These are phyloP conservation scores for Fusarium brevicatenulatum DNA, from an alignment of 2,329 filamentous ascomycete species.

Conservation along the genomic window DNA sequence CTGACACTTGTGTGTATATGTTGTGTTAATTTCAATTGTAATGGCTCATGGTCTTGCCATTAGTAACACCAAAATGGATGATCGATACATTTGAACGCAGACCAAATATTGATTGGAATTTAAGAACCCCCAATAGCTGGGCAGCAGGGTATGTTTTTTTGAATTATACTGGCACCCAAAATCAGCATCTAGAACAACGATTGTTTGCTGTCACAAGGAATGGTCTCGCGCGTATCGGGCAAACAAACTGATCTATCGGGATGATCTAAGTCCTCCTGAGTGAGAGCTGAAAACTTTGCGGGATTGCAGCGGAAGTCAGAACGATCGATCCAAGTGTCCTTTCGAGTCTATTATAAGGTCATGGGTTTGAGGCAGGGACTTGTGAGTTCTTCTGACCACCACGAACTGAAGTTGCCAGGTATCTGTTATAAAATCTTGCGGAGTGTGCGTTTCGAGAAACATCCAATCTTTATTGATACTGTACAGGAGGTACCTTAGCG, in stretches of 20 bases:
- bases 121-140: not conserved
- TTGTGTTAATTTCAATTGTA: not conserved
- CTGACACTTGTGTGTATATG: not conserved
- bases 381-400: not conserved
- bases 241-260: not conserved
- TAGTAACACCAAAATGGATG: not conserved
- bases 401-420: not conserved
- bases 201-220: not conserved
- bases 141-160: not conserved
- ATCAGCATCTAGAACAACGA: not conserved
- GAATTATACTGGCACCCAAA: not conserved
- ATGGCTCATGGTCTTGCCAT: not conserved
- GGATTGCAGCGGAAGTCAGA: not conserved
- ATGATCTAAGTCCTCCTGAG: not conserved
- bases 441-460: not conserved
- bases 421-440: not conserved
- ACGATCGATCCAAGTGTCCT: not conserved
- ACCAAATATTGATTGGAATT: not conserved
- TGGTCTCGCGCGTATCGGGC: not conserved
- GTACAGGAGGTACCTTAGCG: not conserved
- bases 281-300: not conserved
- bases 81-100: not conserved
- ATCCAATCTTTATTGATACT: not conserved
- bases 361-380: not conserved
- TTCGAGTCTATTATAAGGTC: not conserved